Conservation (phyloP, 768 basidiomycete genomes). For the Lactarius quietus region DNA sequence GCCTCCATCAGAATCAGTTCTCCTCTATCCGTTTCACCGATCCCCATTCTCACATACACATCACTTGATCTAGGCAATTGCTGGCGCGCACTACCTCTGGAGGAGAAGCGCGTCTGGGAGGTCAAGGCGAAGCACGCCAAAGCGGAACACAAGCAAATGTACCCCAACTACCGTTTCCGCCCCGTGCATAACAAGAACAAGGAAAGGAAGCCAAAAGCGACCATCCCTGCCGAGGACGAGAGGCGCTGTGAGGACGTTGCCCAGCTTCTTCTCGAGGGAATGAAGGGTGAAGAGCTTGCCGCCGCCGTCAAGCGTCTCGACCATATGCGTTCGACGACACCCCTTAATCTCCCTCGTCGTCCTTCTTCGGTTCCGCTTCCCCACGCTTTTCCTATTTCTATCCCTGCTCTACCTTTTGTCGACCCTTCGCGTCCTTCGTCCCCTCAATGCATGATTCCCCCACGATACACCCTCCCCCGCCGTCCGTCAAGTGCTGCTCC, state of each 20-base stretch:
- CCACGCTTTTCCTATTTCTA: constrained; percentile 20
- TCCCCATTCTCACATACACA: not conserved
- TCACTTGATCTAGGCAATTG: constrained; percentile 38
- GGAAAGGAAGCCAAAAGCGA: constrained; percentile 33
- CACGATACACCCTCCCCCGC: constrained; percentile 23
- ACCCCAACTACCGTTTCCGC: constrained; percentile 59
- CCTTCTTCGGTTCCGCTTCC: constrained; percentile 27
- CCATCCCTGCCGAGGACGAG: constrained; percentile 24
- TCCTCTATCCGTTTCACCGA: not conserved
- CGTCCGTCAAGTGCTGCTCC: constrained; percentile 26
- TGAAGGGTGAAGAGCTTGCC: constrained; percentile 27
- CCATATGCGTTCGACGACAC: constrained; percentile 23
- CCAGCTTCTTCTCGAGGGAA: constrained; percentile 25
- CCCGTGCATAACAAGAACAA: constrained; percentile 47
- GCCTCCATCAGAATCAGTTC: not conserved
- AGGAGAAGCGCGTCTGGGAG: constrained; percentile 74
- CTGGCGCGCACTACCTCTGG: constrained; percentile 67
- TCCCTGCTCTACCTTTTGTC: constrained; percentile 23
- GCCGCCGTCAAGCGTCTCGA: constrained; percentile 27
- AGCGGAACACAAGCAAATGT: constrained; percentile 62
- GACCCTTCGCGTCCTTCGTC: constrained; percentile 20
- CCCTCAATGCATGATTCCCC: constrained; percentile 10
- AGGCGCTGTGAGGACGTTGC: constrained; percentile 27
- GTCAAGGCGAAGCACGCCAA: constrained; percentile 68
- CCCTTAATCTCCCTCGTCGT: constrained; percentile 22